Conservation (phyloP, 495 filamentous ascomycete species). For the Podospora pseudoanserina region DNA sequence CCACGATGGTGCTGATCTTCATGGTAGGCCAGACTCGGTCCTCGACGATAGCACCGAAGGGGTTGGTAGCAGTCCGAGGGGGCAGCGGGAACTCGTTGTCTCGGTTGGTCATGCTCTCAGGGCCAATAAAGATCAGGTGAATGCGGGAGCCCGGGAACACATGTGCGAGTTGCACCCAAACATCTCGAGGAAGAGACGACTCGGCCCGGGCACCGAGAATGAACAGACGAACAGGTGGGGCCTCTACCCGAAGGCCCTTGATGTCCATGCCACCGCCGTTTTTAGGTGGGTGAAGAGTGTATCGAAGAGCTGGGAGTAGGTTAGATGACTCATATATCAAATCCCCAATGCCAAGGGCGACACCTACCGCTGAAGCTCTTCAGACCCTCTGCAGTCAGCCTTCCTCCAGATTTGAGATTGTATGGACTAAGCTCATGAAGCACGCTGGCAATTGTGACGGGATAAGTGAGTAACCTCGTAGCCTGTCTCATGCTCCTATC, state of each 20-base stretch:
- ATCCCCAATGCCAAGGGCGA: background rate
- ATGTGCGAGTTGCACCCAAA: conserved; percentile 87
- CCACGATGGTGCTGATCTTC: conserved; percentile 96
- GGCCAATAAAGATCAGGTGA: conserved; percentile 91
- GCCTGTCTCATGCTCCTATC: conserved; percentile 85
- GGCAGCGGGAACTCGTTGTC: conserved; percentile 88
- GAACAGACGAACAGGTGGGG: conserved; percentile 87
- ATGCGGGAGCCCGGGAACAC: conserved; percentile 79
- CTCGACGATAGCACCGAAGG: conserved; percentile 89
- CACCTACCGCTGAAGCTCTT: conserved; percentile 84
- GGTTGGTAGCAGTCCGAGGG: conserved; percentile 74
- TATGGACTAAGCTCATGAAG: conserved; percentile 94
- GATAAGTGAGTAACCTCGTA: conserved; percentile 89
- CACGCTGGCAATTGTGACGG: conserved; percentile 83
- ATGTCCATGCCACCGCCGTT: conserved; percentile 70
- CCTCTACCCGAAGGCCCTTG: conserved; percentile 72
- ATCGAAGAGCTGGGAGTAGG: conserved; percentile 67
- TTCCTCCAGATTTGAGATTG: conserved; percentile 62
- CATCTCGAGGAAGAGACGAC: conserved; percentile 87
- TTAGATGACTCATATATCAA: conserved; percentile 2
- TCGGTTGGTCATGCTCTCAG: conserved; percentile 89
- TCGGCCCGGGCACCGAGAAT: conserved; percentile 94
- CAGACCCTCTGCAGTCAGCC: conserved; percentile 80
- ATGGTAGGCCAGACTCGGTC: conserved; percentile 75
- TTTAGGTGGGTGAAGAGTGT: conserved; percentile 84